A percentile compares a stretch with the other conserved stretches of the same genome.
These are phyloP conservation scores for Solanum okadae DNA, from an alignment of 257 asterid genomes.

Conservation along the genomic window DNA sequence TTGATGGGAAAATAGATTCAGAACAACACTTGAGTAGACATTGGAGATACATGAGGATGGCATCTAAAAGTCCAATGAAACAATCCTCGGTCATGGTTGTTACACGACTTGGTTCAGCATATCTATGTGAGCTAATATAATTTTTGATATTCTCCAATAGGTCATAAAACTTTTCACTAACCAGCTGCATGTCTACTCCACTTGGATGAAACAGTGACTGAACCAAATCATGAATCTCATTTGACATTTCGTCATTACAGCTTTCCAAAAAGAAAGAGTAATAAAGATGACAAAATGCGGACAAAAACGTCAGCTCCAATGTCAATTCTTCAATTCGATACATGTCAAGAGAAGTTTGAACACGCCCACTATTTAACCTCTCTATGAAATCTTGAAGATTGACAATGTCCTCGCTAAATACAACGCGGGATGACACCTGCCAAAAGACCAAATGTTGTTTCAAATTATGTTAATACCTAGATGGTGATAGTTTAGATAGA, in stretches of 20 bases:
- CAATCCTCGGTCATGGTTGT: too few relatives aligned
- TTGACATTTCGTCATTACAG: neutral
- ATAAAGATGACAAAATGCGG: neutral
- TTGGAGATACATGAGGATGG: too few relatives aligned
- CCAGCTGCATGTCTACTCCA: too few relatives aligned
- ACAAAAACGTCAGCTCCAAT: neutral
- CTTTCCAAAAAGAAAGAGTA: neutral
- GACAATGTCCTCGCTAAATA: neutral
- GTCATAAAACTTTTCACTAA: fast-evolving
- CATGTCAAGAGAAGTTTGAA: neutral
- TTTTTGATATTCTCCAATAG: too few relatives aligned
- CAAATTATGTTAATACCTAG: neutral
- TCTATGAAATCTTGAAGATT: neutral
- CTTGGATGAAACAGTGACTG: too few relatives aligned
- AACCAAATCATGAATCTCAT: neutral
- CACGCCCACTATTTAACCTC: neutral
- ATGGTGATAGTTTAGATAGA: too few relatives aligned
- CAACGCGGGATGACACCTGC: neutral
- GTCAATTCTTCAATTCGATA: neutral
- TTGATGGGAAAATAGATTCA: fast-evolving
- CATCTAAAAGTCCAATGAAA: too few relatives aligned
- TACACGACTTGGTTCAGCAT: too few relatives aligned
- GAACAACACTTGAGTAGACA: fast-evolving
- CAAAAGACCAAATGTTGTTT: neutral
- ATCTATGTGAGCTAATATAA: too few relatives aligned